phyloP scores from a whole-genome alignment of 805 yeast genomes.

The Hanseniaspora guilliermondii region DNA sequence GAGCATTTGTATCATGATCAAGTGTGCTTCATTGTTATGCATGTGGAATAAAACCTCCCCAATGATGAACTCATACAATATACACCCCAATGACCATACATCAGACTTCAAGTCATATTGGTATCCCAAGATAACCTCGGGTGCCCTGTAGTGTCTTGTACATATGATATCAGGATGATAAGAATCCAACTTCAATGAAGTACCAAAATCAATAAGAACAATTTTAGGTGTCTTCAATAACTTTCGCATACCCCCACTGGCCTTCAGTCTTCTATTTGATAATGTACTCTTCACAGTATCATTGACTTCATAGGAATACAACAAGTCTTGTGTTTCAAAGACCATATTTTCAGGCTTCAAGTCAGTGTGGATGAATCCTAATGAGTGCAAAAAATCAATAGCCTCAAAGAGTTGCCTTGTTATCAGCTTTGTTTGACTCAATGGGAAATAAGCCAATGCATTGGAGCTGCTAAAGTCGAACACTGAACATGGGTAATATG shows the following conservation, averaged over 20 bases:
- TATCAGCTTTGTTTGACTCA: conserved; percentile 79
- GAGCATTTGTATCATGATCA: conserved; percentile 86
- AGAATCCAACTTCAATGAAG: conserved; percentile 87
- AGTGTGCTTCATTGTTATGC: conserved; percentile 85
- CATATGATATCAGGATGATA: conserved; percentile 86
- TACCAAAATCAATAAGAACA: conserved; percentile 92
- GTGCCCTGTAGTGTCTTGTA: conserved; percentile 93
- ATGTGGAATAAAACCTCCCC: conserved; percentile 94
- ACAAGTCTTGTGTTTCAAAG: conserved; percentile 28
- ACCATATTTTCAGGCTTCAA: conserved; percentile 91
- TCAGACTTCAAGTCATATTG: conserved; percentile 98
- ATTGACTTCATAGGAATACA: conserved; percentile 21
- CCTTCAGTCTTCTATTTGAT: conserved; percentile 24
- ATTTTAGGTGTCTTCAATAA: conserved; percentile 62
- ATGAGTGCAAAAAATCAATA: conserved; percentile 78
- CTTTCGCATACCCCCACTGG: conserved; percentile 25
- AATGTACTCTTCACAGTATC: conserved; percentile 17
- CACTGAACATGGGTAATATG: conserved; percentile 67
- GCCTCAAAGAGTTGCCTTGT: conserved; percentile 74
- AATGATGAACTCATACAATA: conserved; percentile 75
- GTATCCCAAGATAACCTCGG: conserved; percentile 84
- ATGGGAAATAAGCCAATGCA: conserved; percentile 81
- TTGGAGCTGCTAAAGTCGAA: conserved; percentile 84
- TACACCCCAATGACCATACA: conserved; percentile 93
- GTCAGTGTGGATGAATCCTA: conserved; percentile 88